Evolutionary conservation across 371 early-diverging fungal genomes (phyloP), one percentile per base, ranked within the genome.

Genomic region (Mortierella sp.): DNA sequence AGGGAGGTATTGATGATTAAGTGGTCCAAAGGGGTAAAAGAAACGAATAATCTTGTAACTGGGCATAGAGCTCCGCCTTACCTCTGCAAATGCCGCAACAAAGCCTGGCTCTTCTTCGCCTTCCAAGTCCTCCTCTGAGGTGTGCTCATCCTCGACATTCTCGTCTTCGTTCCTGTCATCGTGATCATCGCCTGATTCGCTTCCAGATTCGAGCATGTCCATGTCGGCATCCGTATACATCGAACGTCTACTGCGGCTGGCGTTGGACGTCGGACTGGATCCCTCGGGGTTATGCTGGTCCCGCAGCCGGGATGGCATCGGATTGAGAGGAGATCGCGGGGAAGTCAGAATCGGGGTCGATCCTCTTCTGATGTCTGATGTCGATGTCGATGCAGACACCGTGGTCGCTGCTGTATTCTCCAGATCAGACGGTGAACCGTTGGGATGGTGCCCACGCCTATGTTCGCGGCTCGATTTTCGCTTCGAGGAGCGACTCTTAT

Each of bases 341-440:
- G 46, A 62, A 3, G 24, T 27, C 50, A 61, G 23, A 17, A 39
- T 41, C 4, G 58, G 32, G 3, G 47, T 32, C 4, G 64, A 49
- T 21, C 56, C 60, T 42, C 60, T 56, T 26, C 65, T 50, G 19
- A 50, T 42, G 32, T 73, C 75, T 0, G 75, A 68, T 5, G 68
- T 73, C 0, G 63, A 68, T 23, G 64, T 68, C 14, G 75, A 68
- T 12, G 60, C 63, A 15, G 70, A 76, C 0, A 70, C 65, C 3
- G 76, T 60, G 0, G 60, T 27, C 0, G 57, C 41, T 17, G 42
- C 24, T 5, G 44, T 57, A 23, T 17, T 41, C 14, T 26, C 26
- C 6, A 39, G 27, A 11, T 50, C 50, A n/a, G 27, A 30, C 5
- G 47, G 62, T 9, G 52, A 24, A 17, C 49, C 26, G 23, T 34